Percentiles rank a stretch among this genome's conserved stretches.
phyloP scores from a whole-genome alignment of 352 stramenopile species.

The Aphanomyces astaci region DNA sequence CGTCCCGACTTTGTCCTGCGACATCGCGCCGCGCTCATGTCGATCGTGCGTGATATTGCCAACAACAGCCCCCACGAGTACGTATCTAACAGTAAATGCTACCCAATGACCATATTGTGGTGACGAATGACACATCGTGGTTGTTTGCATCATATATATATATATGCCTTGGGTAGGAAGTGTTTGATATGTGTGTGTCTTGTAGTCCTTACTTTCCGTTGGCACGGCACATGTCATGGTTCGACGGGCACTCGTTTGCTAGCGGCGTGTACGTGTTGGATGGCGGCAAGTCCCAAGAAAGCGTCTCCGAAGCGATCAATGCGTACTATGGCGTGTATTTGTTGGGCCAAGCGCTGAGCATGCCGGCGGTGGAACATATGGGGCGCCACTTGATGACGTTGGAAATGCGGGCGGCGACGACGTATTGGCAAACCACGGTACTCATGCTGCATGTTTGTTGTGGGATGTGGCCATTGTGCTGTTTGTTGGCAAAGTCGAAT shows the following conservation, averaged over 20 bases:
- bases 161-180: no score
- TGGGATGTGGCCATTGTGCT: no score
- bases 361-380: constrained; percentile 78
- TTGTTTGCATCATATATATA: no score
- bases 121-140: no score
- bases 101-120: no score
- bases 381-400: constrained; percentile 86
- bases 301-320: constrained; percentile 94
- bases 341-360: constrained; percentile 67
- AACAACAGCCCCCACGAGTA: constrained; percentile 56
- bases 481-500: no score
- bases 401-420: constrained; percentile 90
- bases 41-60: constrained; percentile 72
- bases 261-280: constrained; percentile 92
- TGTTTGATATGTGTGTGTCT: no score
- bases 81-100: no score
- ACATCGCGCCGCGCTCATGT: constrained; percentile 67
- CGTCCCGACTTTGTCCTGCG: constrained; percentile 54
- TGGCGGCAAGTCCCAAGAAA: constrained; percentile 95
- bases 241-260: constrained; percentile 94
- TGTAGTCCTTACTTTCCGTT: constrained; percentile 80
- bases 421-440: constrained; percentile 93
- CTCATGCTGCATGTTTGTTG: constrained; percentile 23
- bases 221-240: constrained; percentile 95
- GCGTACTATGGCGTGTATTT: constrained; percentile 96